Conservation (phyloP, 768 basidiomycete genomes). For the Hortiboletus flavorubellus region DNA sequence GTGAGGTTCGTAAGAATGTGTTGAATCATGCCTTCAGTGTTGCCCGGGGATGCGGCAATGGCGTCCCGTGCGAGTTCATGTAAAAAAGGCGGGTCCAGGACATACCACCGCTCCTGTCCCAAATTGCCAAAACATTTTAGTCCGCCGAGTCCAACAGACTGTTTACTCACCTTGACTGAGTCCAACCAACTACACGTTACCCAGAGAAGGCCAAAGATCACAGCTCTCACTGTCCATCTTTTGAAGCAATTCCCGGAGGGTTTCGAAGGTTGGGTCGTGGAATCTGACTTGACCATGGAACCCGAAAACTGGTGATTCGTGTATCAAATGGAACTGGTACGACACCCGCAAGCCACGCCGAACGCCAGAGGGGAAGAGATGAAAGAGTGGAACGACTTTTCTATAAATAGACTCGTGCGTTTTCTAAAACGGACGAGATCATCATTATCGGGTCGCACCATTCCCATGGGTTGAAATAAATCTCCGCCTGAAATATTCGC, state of each 20-base stretch:
- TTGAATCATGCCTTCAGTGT: conserved; percentile 70
- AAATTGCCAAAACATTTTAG: not conserved
- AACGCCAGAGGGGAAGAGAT: not conserved
- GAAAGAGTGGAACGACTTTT: not conserved
- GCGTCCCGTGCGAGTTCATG: conserved; percentile 75
- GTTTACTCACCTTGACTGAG: conserved; percentile 53
- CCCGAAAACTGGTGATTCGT: not conserved
- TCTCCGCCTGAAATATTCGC: too few relatives aligned
- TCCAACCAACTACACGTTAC: conserved; percentile 52
- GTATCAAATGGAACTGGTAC: not conserved
- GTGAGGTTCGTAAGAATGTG: conserved; percentile 84
- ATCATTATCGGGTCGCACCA: not conserved
- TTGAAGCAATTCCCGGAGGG: conserved; percentile 10
- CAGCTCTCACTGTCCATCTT: conserved; percentile 34
- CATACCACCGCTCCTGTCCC: conserved; percentile 77
- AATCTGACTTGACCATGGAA: conserved; percentile 18
- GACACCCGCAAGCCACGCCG: not conserved
- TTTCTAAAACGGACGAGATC: conserved; percentile 3
- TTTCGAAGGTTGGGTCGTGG: not conserved
- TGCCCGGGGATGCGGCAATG: conserved; percentile 58
- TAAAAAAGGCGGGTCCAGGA: conserved; percentile 69
- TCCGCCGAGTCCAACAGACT: not conserved
- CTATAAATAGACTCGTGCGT: too few relatives aligned
- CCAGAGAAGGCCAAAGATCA: conserved; percentile 26
- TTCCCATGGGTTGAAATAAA: too few relatives aligned